These are phyloP conservation scores for Oryza brachyantha DNA, from an alignment of 176 grass and related monocot species.

Conservation along the genomic window DNA sequence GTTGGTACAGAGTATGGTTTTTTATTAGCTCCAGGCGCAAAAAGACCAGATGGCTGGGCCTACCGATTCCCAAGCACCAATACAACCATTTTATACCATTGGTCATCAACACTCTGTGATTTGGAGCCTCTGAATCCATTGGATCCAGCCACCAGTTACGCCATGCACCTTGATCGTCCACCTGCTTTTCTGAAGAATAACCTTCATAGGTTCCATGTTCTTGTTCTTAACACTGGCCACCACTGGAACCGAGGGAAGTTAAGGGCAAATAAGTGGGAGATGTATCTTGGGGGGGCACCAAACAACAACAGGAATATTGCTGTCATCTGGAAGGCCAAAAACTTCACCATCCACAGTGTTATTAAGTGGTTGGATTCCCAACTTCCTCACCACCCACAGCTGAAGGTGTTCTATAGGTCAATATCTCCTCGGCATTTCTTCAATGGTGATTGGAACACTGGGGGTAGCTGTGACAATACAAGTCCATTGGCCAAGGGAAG, in stretches of 20 bases:
- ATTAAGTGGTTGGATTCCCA: slow-evolving; percentile 64
- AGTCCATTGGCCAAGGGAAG: slow-evolving; percentile 55
- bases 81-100: slow-evolving; percentile 75
- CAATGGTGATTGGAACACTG: slow-evolving; percentile 69
- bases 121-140: slow-evolving; percentile 61
- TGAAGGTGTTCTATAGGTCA: slow-evolving; percentile 67
- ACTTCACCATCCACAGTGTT: slow-evolving; percentile 65
- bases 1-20: slow-evolving; percentile 54
- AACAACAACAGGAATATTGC: slow-evolving; percentile 56
- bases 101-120: slow-evolving; percentile 73
- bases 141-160: slow-evolving; percentile 57
- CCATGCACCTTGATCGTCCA: slow-evolving; percentile 76
- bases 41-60: slow-evolving; percentile 5
- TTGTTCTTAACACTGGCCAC: slow-evolving; percentile 75
- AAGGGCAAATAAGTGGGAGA: slow-evolving; percentile 67
- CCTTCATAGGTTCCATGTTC: slow-evolving; percentile 59
- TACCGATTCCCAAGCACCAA: slow-evolving; percentile 69
- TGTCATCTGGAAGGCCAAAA: slow-evolving; percentile 70
- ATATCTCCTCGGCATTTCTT: slow-evolving; percentile 78
- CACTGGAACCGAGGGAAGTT: slow-evolving; percentile 85
- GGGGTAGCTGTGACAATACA: slow-evolving; percentile 64
- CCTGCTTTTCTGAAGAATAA: slow-evolving; percentile 58
- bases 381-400: slow-evolving; percentile 43
- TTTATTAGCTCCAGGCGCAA: slow-evolving; percentile 32
- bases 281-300: slow-evolving; percentile 60